Base-by-base conservation (phyloP, 2,329 filamentous ascomycete genomes). In the Septoria petroselini region DNA sequence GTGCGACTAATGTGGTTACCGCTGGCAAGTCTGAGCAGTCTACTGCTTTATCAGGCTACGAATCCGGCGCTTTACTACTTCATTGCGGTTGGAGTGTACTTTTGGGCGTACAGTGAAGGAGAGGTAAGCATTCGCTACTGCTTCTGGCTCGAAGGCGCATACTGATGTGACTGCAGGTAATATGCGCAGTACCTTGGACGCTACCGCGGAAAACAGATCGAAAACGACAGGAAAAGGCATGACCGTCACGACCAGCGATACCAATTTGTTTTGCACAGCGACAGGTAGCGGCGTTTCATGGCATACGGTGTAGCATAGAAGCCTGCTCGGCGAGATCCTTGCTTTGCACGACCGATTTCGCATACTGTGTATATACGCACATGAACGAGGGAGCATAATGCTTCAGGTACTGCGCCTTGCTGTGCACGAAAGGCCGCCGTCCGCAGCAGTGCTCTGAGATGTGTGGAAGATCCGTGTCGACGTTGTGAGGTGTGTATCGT, bases 51-150 rank as follows among this genome's bases (percentile, higher is more conserved):
- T 69, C 93, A 97, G 70, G 87, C 83, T 51, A 95, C 91, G 21
- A 95, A 98, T 67, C 79, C 91, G 2, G 93, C 88, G 3, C 73
- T 97, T 44, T 98, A 97, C 73, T 96, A 97, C 68, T 68, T 94
- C 19, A 80, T 96, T 55, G 91, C 85, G 15, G 84, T 94, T 73
- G 77, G 75, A 6, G 84, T 93, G 11, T 98, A 97, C 71, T 95
- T 97, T 64, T 96, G 91, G 91, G 93, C 88, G 1, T 97, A 94
- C 65, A 93, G 86, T 64, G 91, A 98, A 71, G 93, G 93, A 71
- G 93, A 98, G 84, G 91, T 95, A 72, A 67, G 85, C 52, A 18
- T 6, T 12, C 18, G 14, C 27, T 9, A 12, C 35, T n/a, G 19
- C 11, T 7, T 11, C n/a, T 4, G 3, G 42, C 12, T 14, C 14